Conservation (phyloP, 2,329 filamentous ascomycete species). For the Cytospora mali region DNA sequence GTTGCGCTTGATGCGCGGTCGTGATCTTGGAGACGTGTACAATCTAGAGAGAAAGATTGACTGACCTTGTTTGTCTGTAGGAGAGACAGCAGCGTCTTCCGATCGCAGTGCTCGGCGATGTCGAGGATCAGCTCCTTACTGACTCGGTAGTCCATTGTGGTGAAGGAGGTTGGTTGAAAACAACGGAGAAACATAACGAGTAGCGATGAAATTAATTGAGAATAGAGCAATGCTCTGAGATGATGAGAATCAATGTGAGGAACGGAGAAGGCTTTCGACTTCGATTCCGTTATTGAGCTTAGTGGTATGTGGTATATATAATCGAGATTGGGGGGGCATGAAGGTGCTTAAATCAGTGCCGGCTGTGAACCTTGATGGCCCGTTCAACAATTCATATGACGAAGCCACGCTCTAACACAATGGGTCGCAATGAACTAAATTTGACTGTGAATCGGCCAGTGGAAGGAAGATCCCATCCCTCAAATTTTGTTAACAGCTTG, state of each 20-base stretch:
- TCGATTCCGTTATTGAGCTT: background rate
- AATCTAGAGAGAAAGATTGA: background rate
- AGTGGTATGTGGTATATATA: background rate
- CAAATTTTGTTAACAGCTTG: background rate
- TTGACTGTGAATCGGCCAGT: background rate
- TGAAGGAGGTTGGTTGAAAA: conserved; percentile 3
- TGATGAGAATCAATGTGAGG: background rate
- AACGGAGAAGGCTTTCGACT: background rate
- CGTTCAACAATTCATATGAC: conserved; percentile 16
- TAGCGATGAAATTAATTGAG: conserved; percentile 14
- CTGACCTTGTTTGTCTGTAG: conserved; percentile 22
- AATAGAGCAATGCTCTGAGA: conserved; percentile 7
- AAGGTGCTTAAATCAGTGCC: conserved; percentile 7
- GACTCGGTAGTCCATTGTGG: conserved; percentile 12
- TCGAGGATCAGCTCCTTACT: conserved; percentile 18
- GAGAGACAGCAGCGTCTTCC: conserved; percentile 14
- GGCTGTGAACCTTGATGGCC: conserved; percentile 22
- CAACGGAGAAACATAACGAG: conserved; percentile 12
- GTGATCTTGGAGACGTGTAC: too few species aligned
- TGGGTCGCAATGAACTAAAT: conserved; percentile 11
- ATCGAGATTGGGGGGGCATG: background rate
- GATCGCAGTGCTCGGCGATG: conserved; percentile 25
- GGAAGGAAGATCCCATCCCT: background rate
- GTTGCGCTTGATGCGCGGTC: too few species aligned
- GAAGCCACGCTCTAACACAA: background rate